Base-by-base conservation (phyloP, 2,329 filamentous ascomycete species). In the Aureobasidium sp. region DNA sequence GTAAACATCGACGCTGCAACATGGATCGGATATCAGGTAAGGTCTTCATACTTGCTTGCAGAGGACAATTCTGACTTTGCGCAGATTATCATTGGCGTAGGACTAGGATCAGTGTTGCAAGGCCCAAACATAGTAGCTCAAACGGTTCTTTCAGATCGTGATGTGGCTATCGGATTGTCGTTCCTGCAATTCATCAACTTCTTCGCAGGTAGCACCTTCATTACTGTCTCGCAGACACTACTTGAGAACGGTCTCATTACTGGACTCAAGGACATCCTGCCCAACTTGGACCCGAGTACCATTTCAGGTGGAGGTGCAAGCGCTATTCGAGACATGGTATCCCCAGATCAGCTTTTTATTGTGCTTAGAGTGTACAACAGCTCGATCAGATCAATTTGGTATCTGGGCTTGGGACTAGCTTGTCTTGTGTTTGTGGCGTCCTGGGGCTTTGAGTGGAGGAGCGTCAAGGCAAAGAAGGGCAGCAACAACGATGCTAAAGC, bases 341-440 rank as follows among this genome's bases (percentile, higher is more conserved):
- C 79, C 0, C 65, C 71, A 0, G 67, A 82, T 61, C 80, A 78
- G 59, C 70, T 85, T 8, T 69, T 71, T 1, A 71, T 75, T 0
- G 84, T 90, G 13, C 74, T 85, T 1, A 65, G 74, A 0, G 85
- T 84, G 0, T 89, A 89, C 73, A 88, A 88, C 68, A 69, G 76
- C 24, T 77, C 84, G 0, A 71, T 89, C 46, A 78, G 78, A 0
- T 72, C 79, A 63, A 79, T 79, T 0, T 88, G 86, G 68, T 79
- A 81, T 62, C 79, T 87, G 13, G 79, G 77, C 1, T 72, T 86
- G 10, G 78, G 80, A 2, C 73, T 85, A 67, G 75, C 78, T 0
- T 76, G 75, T 15, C 63, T 85, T 12, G 79, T 77, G 5, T 75
- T 87, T 17, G 29, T 85, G 7, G 84, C 81, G 0, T 77, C 78